Evolutionary conservation across 2,329 filamentous ascomycete genomes (phyloP), one percentile per base, ranked within the genome.

Genomic region (Paecilomyces dactylethromorphus): DNA sequence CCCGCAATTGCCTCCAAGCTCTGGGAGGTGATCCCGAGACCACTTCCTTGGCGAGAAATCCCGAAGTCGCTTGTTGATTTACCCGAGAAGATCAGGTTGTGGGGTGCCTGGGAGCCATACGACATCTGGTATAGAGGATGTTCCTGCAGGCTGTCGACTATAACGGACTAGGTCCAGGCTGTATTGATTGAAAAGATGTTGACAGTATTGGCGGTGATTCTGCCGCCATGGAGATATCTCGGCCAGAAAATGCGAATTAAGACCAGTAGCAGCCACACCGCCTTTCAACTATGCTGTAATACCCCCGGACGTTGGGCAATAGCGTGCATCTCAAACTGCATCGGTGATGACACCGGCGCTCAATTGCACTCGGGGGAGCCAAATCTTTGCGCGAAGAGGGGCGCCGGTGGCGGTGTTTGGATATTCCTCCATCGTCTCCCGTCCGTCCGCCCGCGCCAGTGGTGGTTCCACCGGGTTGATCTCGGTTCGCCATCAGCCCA

Each of bases 1-100:
- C 56, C 56, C 56, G 56, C 56, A 58, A 58, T 53, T 22, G 33
- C 12, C 49, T 29, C 55, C 55, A 51, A 26, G 55, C 55, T 56
- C 24, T 33, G 18, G 55, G 45, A 52, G 18, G 45, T 26, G 29
- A 21, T 50, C 39, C 55, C 55, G 55, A 50, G 35, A 56, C 22
- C 18, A 18, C 33, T 26, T 29, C 22, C 31, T 33, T 56, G 54
- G 50, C 50, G 26, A 52, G 50, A 24, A 45, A 45, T 45, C 22
- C 21, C 29, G 32, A 52, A 22, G 50, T 52, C 22, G 32, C n/a
- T 39, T 55, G 29, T 35, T 22, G 54, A 18, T 18, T 55, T 55
- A 31, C 24, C 29, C 54, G 22, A 22, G 32, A 15, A 45, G 22
- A 24, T 12, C 31, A 29, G 21, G 29, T n/a, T 24, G 33, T 12